Evolutionary conservation across 257 asterid species (phyloP), one percentile per base, ranked within the genome.

Genomic region (Nicotiana tabacum): DNA sequence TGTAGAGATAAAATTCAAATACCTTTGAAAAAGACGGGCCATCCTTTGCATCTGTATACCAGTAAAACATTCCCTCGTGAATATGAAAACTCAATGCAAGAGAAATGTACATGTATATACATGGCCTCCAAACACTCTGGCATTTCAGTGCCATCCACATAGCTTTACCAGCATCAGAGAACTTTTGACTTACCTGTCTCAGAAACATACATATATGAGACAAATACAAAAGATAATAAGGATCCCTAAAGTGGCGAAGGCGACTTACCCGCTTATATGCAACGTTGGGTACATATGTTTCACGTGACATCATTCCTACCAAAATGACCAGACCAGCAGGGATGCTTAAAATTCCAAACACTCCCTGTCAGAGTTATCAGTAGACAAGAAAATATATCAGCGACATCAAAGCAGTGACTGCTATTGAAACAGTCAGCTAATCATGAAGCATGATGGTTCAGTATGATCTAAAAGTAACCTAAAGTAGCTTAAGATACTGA

Each of bases 1-100:
- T 74, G 80, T 51, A 74, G 64, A 74, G 43, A 51, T 74, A 51
- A 29, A 48, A 74, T 74, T 24, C 5, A 62, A 67, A 13, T 82
- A 91, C 97, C 92, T 93, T 92, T 33, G 96, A 89, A 88, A 92
- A 93, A 1, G 91, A 92, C 2, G 97, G 97, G 66, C 96, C 93
- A 33, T 87, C 96, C 18, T 83, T 81, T 8, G 95, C 91, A 81
- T 93, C 90, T 7, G 97, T 92, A 29, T 87, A 92, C 96, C 97
- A 93, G 58, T 90, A 93, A 83, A 93, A 93, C 68, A 88, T 94
- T 3, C 96, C 97, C 88, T 93, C 97, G 57, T 92, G 96, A 76
- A 94, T 92, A 74, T 94, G 91, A 18, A 93, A 85, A 88, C 92
- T 92, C 46, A 93, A 83, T 53, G 96, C 93, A 77, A 93, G 82